Evolutionary conservation across 495 filamentous ascomycete species (phyloP).

Genomic region (Thermochaetoides thermophila): DNA sequence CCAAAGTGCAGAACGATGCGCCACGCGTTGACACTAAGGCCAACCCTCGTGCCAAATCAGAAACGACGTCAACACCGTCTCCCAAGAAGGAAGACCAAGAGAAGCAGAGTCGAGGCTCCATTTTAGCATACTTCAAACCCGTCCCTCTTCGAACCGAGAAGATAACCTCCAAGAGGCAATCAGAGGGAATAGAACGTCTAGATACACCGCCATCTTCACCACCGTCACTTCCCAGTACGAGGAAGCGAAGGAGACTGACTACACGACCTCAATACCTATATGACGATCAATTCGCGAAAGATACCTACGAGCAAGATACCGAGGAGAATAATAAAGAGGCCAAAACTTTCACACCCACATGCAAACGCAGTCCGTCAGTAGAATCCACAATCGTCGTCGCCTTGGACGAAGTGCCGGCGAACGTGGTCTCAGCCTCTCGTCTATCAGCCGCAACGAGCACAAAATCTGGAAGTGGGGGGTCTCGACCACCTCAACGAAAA

Average conservation of each 20-base stretch:
- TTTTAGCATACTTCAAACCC: constrained; percentile 29
- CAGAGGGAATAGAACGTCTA: background rate
- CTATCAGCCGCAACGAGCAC: no score
- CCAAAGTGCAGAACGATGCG: constrained; percentile 4
- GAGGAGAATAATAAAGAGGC: background rate
- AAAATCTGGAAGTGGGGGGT: no score
- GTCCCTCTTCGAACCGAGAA: constrained; percentile 6
- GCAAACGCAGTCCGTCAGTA: background rate
- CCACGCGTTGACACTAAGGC: no score
- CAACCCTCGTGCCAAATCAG: no score
- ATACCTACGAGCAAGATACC: no score
- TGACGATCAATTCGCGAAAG: background rate
- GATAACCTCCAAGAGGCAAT: constrained; percentile 2
- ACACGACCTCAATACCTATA: no score
- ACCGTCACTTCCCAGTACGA: background rate
- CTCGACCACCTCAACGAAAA: no score
- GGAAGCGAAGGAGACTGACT: constrained; percentile 23
- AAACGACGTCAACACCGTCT: no score
- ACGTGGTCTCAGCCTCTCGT: no score
- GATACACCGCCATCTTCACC: constrained; percentile 6
- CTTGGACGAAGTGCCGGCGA: background rate
- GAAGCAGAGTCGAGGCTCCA: constrained; percentile 14
- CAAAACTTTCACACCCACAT: background rate
- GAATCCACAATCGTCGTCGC: background rate
- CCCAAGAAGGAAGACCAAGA: constrained; percentile 2